phyloP scores from a whole-genome alignment of 78 protist species.

The Blattamonas nauphoetae region DNA sequence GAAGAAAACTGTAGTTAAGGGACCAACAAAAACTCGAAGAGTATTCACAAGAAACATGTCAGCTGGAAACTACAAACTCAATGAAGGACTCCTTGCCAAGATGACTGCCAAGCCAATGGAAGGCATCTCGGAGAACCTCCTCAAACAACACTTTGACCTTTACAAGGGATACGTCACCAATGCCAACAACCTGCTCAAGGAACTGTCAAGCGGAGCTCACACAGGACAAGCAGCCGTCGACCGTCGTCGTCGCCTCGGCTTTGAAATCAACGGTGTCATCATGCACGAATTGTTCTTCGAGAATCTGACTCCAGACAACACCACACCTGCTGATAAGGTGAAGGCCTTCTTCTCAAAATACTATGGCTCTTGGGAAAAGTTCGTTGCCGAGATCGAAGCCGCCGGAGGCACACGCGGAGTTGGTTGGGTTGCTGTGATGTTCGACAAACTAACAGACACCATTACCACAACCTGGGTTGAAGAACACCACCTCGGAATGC shows the following conservation, averaged over 20 bases:
- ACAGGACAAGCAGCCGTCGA: not conserved
- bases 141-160: constrained; percentile 6
- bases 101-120: too few species aligned
- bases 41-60: too few species aligned
- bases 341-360: not conserved
- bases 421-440: constrained; percentile 18
- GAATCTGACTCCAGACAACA: not conserved
- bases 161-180: constrained; percentile 27
- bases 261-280: constrained; percentile 21
- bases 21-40: too few species aligned
- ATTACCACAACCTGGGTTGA: not conserved
- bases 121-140: constrained; percentile 6
- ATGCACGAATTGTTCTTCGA: constrained; percentile 25
- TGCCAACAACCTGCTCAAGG: constrained; percentile 2
- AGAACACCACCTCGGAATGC: constrained; percentile 13
- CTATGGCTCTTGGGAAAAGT: constrained; percentile 18
- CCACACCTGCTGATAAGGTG: not conserved
- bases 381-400: not conserved
- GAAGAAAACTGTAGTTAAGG: too few species aligned
- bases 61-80: too few species aligned
- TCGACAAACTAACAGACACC: not conserved
- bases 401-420: constrained; percentile 15
- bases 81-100: too few species aligned
- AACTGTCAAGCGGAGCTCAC: not conserved
- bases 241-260: not conserved